Conservation (phyloP, 805 yeast genomes). For the Starmerella geochares region DNA sequence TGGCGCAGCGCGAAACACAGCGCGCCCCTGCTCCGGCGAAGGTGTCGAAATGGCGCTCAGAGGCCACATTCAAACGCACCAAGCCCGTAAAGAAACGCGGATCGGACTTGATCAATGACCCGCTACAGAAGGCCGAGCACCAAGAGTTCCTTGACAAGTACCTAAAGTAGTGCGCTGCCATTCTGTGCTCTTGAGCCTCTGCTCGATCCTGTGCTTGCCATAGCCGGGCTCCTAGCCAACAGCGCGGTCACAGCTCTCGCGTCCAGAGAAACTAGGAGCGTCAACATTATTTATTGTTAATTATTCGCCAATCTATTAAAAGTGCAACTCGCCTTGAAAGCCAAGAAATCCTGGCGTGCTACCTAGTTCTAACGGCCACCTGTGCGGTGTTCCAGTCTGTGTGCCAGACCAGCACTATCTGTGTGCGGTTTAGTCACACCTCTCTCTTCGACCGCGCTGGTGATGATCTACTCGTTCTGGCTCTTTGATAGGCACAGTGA, state of each 20-base stretch:
- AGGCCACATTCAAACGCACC: conserved; percentile 8
- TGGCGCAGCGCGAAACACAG: neutral
- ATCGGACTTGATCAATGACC: neutral
- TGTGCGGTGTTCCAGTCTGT: too few relatives aligned
- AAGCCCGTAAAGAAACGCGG: neutral
- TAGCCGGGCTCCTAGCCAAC: too few relatives aligned
- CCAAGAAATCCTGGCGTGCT: too few relatives aligned
- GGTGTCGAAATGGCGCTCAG: conserved; percentile 10
- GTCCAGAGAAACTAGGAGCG: too few relatives aligned
- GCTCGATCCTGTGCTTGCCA: too few relatives aligned
- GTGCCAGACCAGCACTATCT: neutral
- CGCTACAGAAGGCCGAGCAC: neutral
- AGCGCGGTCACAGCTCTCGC: too few relatives aligned
- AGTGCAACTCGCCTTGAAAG: too few relatives aligned
- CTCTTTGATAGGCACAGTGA: conserved; percentile 86
- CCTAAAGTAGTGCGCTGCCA: neutral
- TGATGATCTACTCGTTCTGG: conserved; percentile 65
- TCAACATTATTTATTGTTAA: too few relatives aligned
- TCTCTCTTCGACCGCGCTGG: neutral
- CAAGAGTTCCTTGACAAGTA: conserved; percentile 11
- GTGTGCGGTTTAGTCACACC: neutral
- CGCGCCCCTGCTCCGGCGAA: neutral
- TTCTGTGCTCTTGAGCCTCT: too few relatives aligned
- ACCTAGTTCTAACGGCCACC: too few relatives aligned
- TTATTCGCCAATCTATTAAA: too few relatives aligned